Evolutionary conservation across 805 yeast species (phyloP), one percentile per base, ranked within the genome.

Genomic region (Lipomyces chichibuensis): DNA sequence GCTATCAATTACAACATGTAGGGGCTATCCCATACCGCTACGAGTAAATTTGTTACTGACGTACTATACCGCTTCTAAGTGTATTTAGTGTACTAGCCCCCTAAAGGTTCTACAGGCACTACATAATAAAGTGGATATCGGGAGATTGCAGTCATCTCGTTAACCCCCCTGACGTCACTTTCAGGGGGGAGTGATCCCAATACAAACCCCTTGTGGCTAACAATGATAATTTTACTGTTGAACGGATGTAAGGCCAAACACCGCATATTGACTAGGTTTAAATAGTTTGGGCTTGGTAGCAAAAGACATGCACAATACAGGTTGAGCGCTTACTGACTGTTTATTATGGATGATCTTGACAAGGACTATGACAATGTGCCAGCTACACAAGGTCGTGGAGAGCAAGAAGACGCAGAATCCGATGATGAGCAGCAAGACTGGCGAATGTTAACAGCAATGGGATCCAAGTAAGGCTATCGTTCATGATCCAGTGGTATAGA

Each of bases 401-500:
- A 65, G 11, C 65, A 49, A 1, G 70, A 62, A 25, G 62, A 58
- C 7, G 51, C 51, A 4, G 72, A 69, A 33, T 62, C 66, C 8
- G 71, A 61, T 35, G 75, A 69, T 65, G 83, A 80, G 63, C 78
- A 72, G 65, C 81, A 77, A 60, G 83, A 80, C 66, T 81, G 83
- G 84, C 61, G 77, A 25, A 61, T 74, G 58, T 72, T 80, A 17
- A 73, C 66, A 17, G 55, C 65, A 8, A 51, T 61, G 7, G 37
- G 63, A 56, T 37, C 58, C 29, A 55, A 55, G 39, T 54, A 37
- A 37, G 65, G 61, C 62, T 58, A 33, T 43, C 17, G 54, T 35
- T 17, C 17, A 27, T 53, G 29, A 49, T 27, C 27, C 9, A 9
- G n/a, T 51, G 33, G 53, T 23, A 52, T 4, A 25, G 14, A 39